Conservation (phyloP, 331 rosid species). For the Phaseolus coccineus region DNA sequence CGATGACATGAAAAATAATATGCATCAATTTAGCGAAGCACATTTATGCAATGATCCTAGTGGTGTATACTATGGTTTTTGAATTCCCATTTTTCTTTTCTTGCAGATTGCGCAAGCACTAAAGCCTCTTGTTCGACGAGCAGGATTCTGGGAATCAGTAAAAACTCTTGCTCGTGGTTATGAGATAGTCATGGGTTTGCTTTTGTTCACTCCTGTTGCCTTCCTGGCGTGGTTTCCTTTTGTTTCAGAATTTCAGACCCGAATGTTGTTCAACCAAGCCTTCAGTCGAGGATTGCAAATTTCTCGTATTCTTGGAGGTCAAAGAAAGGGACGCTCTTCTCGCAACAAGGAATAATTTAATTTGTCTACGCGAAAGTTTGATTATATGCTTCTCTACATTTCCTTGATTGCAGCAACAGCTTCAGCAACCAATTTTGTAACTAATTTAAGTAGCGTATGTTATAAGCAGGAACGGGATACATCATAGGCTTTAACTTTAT, state of each 20-base stretch:
- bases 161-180: slow-evolving; percentile 90
- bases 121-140: slow-evolving; percentile 68
- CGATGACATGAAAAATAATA: not conserved
- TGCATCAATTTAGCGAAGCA: not conserved
- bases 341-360: slow-evolving; percentile 75
- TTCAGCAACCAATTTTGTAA: slow-evolving; percentile 9
- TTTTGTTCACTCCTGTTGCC: slow-evolving; percentile 90
- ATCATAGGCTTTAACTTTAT: slow-evolving; percentile 7
- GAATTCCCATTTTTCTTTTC: not conserved
- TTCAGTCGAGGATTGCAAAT: slow-evolving; percentile 95
- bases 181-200: slow-evolving; percentile 87
- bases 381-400: not conserved
- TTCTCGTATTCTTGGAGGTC: slow-evolving; percentile 97
- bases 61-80: not conserved
- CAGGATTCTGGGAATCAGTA: slow-evolving; percentile 91
- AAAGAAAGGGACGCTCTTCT: slow-evolving; percentile 81
- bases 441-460: slow-evolving; percentile 5
- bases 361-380: not conserved
- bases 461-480: slow-evolving; percentile 11
- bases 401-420: not conserved
- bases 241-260: slow-evolving; percentile 95
- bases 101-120: slow-evolving; percentile 89
- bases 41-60: not conserved
- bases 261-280: slow-evolving; percentile 96
- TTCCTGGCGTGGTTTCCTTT: slow-evolving; percentile 98